A percentile compares a stretch with the other conserved stretches of the same genome.
phyloP scores from a whole-genome alignment of 2,329 filamentous ascomycete species.

The Aureobasidium sp. region DNA sequence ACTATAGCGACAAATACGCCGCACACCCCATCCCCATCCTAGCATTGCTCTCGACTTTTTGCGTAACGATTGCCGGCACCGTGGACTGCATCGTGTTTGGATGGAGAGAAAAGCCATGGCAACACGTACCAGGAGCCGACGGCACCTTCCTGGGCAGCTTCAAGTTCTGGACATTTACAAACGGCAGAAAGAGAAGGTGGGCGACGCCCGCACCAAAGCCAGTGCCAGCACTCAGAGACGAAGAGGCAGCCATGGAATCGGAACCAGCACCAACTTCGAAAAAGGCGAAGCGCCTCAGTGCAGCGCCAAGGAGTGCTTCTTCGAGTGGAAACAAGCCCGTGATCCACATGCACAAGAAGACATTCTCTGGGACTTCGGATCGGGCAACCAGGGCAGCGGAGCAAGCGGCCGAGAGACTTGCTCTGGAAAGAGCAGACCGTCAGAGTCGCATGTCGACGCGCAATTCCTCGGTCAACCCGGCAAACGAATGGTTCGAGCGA shows the following conservation, averaged over 20 bases:
- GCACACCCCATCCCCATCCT: conserved; percentile 51
- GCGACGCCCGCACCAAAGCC: conserved; percentile 1
- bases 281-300: background rate
- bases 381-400: conserved; percentile 28
- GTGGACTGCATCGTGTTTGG: conserved; percentile 64
- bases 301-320: background rate
- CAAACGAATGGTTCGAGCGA: conserved; percentile 26
- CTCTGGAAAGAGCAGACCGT: conserved; percentile 30
- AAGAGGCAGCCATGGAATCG: background rate
- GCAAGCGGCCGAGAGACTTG: conserved; percentile 33
- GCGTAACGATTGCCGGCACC: conserved; percentile 58
- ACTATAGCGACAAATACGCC: conserved; percentile 49
- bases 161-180: conserved; percentile 25
- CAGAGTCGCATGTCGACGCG: conserved; percentile 11
- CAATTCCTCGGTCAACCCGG: conserved; percentile 16
- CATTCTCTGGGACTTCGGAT: conserved; percentile 27
- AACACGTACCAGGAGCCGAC: conserved; percentile 42
- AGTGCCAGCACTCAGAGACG: conserved; percentile 4
- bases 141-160: conserved; percentile 37
- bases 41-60: conserved; percentile 49
- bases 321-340: conserved; percentile 1
- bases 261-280: background rate
- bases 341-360: conserved; percentile 22
- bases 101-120: conserved; percentile 65
- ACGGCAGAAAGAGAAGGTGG: conserved; percentile 1